Base-by-base conservation (phyloP, 306 rosid species). In the Quercus bicolor region DNA sequence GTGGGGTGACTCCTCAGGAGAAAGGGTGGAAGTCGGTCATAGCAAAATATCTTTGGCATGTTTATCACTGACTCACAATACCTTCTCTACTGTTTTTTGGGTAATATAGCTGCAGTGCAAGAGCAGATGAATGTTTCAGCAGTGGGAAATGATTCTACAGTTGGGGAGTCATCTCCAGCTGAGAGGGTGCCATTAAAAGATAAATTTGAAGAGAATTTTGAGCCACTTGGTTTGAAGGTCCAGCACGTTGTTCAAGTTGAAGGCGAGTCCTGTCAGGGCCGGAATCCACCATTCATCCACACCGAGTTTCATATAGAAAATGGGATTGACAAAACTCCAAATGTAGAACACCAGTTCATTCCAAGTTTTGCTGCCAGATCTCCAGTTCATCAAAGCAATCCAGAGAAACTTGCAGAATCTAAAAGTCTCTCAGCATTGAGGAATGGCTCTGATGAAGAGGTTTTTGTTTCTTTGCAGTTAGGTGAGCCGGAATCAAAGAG, bases 401-500 rank as follows among this genome's bases (percentile, higher is more conserved):
- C 78, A 76, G 89, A 83, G 75, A 80, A 82, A 33, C 85, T 66
- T 73, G 77, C 53, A 31, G 90, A 84, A 56, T 81, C 81, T 7
- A 84, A 77, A 73, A 85, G 80, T 78, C 88, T 95, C 31, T 90
- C 91, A 1, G 88, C 85, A 56, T 74, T 89, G 65, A 81, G 79
- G 83, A 86, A 83, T 78, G 88, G 89, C 84, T 80, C 78, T 2
- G 92, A 88, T 73, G 94, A 91, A 70, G 99, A 93, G 54, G 78
- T 83, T 74, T 85, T 77, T 56, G 93, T 91, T 79, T 86, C 91
- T 6, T 86, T 95, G 85, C 91, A 86, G 81, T 83, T 95, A 81
- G 99, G 99, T 33, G 97, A 90, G 83, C 91, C 94, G 9, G 92
- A 86, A 78, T 66, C 84, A 16, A 95, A 95, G 86, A 90, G 95